Evolutionary conservation across 2,329 filamentous ascomycete genomes (phyloP).

Genomic region (Alternaria sp.): DNA sequence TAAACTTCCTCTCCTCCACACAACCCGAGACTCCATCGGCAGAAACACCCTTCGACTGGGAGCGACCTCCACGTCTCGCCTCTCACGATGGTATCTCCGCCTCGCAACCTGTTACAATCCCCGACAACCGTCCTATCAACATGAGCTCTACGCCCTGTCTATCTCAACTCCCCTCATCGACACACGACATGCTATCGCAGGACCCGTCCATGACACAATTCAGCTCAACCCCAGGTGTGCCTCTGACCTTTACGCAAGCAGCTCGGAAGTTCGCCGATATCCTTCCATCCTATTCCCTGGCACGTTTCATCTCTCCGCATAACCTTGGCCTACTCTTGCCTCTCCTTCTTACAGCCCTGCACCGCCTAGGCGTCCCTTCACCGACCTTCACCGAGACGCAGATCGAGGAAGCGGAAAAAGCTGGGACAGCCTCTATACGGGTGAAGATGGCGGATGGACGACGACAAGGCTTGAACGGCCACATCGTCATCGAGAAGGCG

Average conservation of each 20-base stretch:
- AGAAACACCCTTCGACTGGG: conserved; percentile 86
- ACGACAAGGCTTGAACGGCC: conserved; percentile 74
- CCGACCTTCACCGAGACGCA: conserved; percentile 50
- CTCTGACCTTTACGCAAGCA: conserved; percentile 84
- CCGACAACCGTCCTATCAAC: conserved; percentile 8
- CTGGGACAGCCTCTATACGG: conserved; percentile 68
- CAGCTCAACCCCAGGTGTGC: conserved; percentile 76
- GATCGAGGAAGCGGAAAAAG: conserved; percentile 43
- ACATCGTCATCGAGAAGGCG: conserved; percentile 76
- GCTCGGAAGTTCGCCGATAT: conserved; percentile 91
- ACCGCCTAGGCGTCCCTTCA: conserved; percentile 82
- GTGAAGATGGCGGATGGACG: conserved; percentile 77
- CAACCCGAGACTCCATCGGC: conserved; percentile 80
- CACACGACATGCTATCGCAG: conserved; percentile 71
- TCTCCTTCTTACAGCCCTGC: conserved; percentile 79
- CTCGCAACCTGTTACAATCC: conserved; percentile 47
- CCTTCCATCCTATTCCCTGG: conserved; percentile 83
- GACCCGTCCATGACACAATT: conserved; percentile 89
- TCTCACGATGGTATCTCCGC: conserved; percentile 44
- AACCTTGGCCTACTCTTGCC: conserved; percentile 77
- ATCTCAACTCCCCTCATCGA: conserved; percentile 44
- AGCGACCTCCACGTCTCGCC: conserved; percentile 66
- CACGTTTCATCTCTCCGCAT: conserved; percentile 89
- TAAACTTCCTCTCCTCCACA: conserved; percentile 72
- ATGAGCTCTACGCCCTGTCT: conserved; percentile 27